Percentiles rank a stretch among this genome's conserved stretches.
Evolutionary conservation across 2,329 filamentous ascomycete species (phyloP).

Genomic region (Beauveria brongniartii): DNA sequence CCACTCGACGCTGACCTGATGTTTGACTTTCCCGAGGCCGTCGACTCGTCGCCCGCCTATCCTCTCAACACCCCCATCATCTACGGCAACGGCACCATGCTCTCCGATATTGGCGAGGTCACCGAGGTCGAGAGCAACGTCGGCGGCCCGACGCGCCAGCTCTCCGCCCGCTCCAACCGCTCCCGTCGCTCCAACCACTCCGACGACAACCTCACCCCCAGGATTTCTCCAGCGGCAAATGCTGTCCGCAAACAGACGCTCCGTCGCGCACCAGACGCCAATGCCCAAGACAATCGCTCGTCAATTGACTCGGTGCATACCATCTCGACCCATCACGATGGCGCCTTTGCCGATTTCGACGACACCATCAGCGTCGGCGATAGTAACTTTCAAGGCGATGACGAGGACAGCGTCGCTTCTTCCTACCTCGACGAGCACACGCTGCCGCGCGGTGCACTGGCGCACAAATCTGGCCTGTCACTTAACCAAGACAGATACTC

Average conservation of each 20-base stretch:
- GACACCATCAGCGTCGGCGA: constrained; percentile 55
- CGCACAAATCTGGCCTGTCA: not conserved
- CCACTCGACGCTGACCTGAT: constrained; percentile 34
- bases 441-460: not conserved
- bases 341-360: constrained; percentile 53
- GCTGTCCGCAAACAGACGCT: constrained; percentile 28
- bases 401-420: constrained; percentile 57
- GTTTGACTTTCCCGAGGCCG: constrained; percentile 23
- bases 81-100: constrained; percentile 61
- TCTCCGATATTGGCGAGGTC: constrained; percentile 56
- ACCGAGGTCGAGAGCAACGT: constrained; percentile 45
- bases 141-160: constrained; percentile 31
- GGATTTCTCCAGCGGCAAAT: constrained; percentile 37
- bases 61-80: constrained; percentile 56
- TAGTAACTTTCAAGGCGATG: constrained; percentile 58
- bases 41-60: constrained; percentile 33
- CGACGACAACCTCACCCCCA: constrained; percentile 26
- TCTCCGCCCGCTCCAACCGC: constrained; percentile 22
- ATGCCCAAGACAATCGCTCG: constrained; percentile 40
- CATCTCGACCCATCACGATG: constrained; percentile 36
- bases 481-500: constrained; percentile 53
- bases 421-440: constrained; percentile 38
- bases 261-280: constrained; percentile 35
- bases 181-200: constrained; percentile 23
- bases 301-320: constrained; percentile 57